Base-by-base conservation (phyloP, 345 rosid genomes). In the Populus ilicifolia region DNA sequence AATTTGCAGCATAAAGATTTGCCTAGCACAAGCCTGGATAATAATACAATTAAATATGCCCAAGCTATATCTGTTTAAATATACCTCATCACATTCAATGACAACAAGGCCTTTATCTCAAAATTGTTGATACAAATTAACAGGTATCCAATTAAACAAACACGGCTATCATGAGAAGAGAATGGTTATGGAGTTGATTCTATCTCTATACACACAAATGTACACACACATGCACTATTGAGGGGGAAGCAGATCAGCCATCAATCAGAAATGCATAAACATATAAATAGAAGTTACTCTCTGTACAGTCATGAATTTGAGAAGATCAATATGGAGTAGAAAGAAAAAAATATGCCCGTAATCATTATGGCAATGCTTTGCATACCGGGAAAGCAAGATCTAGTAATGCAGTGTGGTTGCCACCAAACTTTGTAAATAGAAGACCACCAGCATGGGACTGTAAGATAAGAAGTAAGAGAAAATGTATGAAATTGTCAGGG, bases 361-460 rank as follows among this genome's bases (percentile, higher is more conserved):
- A 35, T 69, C 43, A 74, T 13, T 41, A 56, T 2, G 14, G 4
- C 10, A 67, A 59, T 12, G 18, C 43, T 73, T 39, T 69, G 74
- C 86, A 73, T 92, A 96, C 99, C 84, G 97, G 97, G 79, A 96
- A 92, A 17, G 99, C 95, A 70, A 96, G 89, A 77, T 96, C 99
- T 72, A 96, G 87, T 50, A 96, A 77, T 50, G 99, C 96, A 16
- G 99, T 90, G 79, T 93, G 97, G 79, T 90, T 96, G 89, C 98
- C 84, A 35, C 96, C 97, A 88, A 96, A 89, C 84, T 96, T 96
- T 5, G 99, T 96, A 75, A 96, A 92, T 69, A 96, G 69, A 86
- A 96, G 93, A 44, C 98, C 91, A 30, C 99, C 96, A 46, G 97
- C 91, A 84, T 93, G 97, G 50, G 97, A 89, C 99, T 96, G 94